Evolutionary conservation across 805 yeast genomes (phyloP).

Genomic region (Saccharomycopsis lassenensis): DNA sequence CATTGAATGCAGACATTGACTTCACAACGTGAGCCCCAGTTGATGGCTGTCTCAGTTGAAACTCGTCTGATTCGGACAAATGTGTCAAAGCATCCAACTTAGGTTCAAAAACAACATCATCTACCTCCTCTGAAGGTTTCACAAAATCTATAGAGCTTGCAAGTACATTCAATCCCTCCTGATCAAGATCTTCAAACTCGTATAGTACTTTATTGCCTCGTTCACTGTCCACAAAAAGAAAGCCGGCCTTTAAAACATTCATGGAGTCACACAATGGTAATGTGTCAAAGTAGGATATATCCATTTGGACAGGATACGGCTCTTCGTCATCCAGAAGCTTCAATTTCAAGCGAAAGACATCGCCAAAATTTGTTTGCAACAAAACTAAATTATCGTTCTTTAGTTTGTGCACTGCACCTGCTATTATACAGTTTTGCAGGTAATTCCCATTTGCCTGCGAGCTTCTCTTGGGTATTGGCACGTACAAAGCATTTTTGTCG

Average conservation of each 20-base stretch:
- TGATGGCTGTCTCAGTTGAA: no score
- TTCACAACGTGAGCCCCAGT: no score
- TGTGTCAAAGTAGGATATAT: slow-evolving; percentile 68
- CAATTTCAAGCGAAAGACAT: slow-evolving; percentile 56
- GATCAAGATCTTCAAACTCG: slow-evolving; percentile 60
- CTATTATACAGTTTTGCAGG: slow-evolving; percentile 30
- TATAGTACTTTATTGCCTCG: slow-evolving; percentile 55
- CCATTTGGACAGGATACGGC: slow-evolving; percentile 27
- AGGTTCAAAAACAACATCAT: slow-evolving; percentile 25
- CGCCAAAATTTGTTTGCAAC: slow-evolving; percentile 64
- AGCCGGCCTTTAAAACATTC: slow-evolving; percentile 63
- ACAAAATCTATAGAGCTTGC: slow-evolving; percentile 22
- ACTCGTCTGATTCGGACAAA: no score
- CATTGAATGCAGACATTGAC: no score
- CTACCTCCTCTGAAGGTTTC: slow-evolving; percentile 25
- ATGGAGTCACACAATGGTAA: slow-evolving; percentile 48
- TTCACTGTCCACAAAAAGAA: slow-evolving; percentile 56
- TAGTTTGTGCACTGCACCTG: slow-evolving; percentile 56
- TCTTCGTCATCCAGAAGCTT: slow-evolving; percentile 30
- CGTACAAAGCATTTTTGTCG: slow-evolving; percentile 24
- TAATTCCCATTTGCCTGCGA: slow-evolving; percentile 16
- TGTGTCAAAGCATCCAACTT: no score
- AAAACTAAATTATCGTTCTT: slow-evolving; percentile 47
- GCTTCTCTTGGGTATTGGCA: slow-evolving; percentile 48
- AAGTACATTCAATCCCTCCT: slow-evolving; percentile 24